Percentiles rank a stretch among this genome's conserved stretches.
Conservation (phyloP, 441 rosid species). For the Adansonia madagascariensis region DNA sequence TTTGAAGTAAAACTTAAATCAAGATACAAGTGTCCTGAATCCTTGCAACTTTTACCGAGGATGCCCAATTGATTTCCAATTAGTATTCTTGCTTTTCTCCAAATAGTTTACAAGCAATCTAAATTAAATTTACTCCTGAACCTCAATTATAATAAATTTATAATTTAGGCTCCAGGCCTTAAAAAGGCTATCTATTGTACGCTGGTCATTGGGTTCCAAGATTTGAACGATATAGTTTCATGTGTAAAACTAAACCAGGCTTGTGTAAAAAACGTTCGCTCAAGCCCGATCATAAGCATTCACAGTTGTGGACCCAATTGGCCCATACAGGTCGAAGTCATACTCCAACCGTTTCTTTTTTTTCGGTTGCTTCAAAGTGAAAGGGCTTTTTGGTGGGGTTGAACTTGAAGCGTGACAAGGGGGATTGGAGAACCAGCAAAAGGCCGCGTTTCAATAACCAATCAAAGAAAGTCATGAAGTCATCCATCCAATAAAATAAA, state of each 20-base stretch:
- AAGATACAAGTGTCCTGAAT: too few relatives aligned
- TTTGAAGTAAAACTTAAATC: too few relatives aligned
- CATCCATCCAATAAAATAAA: slow-evolving; percentile 42
- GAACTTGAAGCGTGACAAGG: background rate
- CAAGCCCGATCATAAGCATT: background rate
- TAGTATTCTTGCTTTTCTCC: too few relatives aligned
- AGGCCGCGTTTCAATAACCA: slow-evolving; percentile 50
- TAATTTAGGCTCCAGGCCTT: too few relatives aligned
- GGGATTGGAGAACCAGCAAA: background rate
- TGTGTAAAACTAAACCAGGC: background rate
- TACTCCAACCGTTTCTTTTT: background rate
- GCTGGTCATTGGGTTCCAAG: too few relatives aligned
- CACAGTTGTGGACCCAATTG: background rate
- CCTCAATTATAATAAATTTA: too few relatives aligned
- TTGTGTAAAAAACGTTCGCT: background rate
- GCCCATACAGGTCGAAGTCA: background rate
- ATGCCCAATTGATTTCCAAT: too few relatives aligned
- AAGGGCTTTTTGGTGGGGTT: slow-evolving; percentile 6
- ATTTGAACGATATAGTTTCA: too few relatives aligned
- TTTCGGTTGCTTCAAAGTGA: background rate
- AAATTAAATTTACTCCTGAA: too few relatives aligned
- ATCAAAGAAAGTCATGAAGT: slow-evolving; percentile 42
- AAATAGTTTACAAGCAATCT: too few relatives aligned
- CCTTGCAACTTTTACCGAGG: too few relatives aligned
- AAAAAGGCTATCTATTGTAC: too few relatives aligned